phyloP scores from a whole-genome alignment of 257 asterid genomes.

The Rehmannia glutinosa region DNA sequence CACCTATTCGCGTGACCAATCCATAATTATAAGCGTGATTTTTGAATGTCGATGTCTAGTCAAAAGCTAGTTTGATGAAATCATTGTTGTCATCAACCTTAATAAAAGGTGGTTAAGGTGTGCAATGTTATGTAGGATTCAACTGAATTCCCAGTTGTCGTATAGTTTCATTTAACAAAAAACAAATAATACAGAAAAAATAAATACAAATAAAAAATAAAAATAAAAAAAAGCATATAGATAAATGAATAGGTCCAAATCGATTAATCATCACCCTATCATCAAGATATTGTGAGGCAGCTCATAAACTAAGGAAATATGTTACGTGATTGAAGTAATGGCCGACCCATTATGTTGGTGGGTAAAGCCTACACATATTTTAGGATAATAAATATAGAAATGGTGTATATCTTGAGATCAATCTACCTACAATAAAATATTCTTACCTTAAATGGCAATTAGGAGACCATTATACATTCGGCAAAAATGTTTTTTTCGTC shows the following conservation, averaged over 20 bases:
- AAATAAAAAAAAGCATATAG: not conserved
- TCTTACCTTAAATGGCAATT: not conserved
- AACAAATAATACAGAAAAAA: no score
- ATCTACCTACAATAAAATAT: not conserved
- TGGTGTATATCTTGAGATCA: not conserved
- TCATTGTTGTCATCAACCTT: slow-evolving; percentile 24
- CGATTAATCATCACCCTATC: slow-evolving; percentile 26
- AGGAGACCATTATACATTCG: slow-evolving; percentile 14
- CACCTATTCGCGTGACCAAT: not conserved
- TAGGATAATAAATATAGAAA: not conserved
- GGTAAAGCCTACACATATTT: slow-evolving; percentile 32
- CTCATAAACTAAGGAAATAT: slow-evolving; percentile 41
- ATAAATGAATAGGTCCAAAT: slow-evolving; percentile 22
- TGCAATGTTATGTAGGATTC: slow-evolving; percentile 42
- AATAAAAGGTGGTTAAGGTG: slow-evolving; percentile 28
- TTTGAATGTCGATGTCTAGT: slow-evolving; percentile 21
- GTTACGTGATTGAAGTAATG: slow-evolving; percentile 41
- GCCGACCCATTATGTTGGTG: slow-evolving; percentile 65
- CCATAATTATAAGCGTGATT: not conserved
- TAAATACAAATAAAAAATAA: no score
- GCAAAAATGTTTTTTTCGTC: no score
- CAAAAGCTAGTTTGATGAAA: slow-evolving; percentile 24
- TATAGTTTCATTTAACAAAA: slow-evolving; percentile 33
- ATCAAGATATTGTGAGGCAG: slow-evolving; percentile 41
- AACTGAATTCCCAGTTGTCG: slow-evolving; percentile 26